These are phyloP conservation scores for Pelargonium nanum DNA, from an alignment of 345 rosid species.

Conservation along the genomic window DNA sequence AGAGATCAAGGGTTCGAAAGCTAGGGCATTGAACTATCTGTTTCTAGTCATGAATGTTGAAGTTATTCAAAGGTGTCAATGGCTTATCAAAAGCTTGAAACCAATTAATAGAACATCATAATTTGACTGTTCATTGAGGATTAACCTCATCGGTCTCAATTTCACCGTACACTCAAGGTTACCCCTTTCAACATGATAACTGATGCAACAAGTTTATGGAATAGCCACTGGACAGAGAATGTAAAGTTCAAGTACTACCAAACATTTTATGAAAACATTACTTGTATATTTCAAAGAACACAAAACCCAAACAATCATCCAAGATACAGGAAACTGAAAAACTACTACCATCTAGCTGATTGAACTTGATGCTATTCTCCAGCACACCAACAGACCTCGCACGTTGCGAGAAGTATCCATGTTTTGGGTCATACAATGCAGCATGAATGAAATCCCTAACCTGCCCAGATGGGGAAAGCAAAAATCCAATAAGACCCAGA, in stretches of 20 bases:
- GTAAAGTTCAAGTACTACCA: too few species aligned
- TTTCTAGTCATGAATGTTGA: not conserved
- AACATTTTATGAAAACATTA: too few species aligned
- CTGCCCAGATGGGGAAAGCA: slow-evolving; percentile 20
- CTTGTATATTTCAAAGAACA: not conserved
- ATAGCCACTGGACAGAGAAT: not conserved
- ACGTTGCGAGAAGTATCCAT: slow-evolving; percentile 84
- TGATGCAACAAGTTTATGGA: not conserved
- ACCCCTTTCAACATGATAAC: not conserved
- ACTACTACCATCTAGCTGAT: slow-evolving; percentile 57
- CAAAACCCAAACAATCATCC: not conserved
- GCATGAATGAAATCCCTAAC: slow-evolving; percentile 80
- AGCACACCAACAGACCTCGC: slow-evolving; percentile 77
- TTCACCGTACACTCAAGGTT: not conserved
- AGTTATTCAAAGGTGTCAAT: not conserved
- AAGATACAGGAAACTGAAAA: not conserved
- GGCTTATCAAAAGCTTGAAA: not conserved
- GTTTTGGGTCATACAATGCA: slow-evolving; percentile 60
- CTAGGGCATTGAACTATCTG: not conserved
- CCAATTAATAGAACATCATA: not conserved
- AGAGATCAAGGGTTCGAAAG: not conserved
- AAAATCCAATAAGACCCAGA: not conserved
- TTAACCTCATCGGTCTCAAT: not conserved
- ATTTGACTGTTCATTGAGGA: not conserved
- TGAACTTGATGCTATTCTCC: slow-evolving; percentile 68